Base-by-base conservation (phyloP, 345 rosid genomes). In the Linum usitatissimum region DNA sequence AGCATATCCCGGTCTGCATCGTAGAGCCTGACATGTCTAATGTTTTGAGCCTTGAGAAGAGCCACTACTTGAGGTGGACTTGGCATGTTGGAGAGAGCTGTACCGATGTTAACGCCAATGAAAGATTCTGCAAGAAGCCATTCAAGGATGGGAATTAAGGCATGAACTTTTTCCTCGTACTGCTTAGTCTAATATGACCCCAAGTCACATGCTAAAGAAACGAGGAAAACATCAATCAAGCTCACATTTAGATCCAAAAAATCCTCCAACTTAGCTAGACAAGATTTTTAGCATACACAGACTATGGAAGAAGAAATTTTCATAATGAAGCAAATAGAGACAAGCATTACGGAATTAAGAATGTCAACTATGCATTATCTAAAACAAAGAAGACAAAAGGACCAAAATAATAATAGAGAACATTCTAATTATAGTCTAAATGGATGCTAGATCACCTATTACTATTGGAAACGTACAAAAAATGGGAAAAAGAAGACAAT, bases 31-130 rank as follows among this genome's bases (percentile, higher is more conserved):
- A 93, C 90, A 57, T 87, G 83, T 56, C 71, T 73, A 36, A 93
- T 81, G 72, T 78, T 87, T 65, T 93, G 99, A 63, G 94, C 78
- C 82, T 81, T 90, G 58, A 93, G 92, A 55, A 93, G 92, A 62
- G 89, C 74, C 55, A 78, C 97, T 53, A 84, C 90, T 80, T 90
- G 85, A 68, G 92, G 81, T 48, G 97, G 92, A 69, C 81, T 82
- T 18, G 97, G 96, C 96, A 93, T 86, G 70, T 87, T 75, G 1
- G 97, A 86, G 23, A 93, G 78, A 65, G 85, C 90, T 3, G 87
- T 90, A 48, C 97, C 99, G n/a, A 93, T 74, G 77, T 93, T 93
- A 65, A 90, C 90, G 53, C 99, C 97, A 12, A 93, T 63, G 65
- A 86, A 84, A 55, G 92, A 83, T 78, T 81, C 99, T 89, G 82